phyloP scores from a whole-genome alignment of 495 filamentous ascomycete species.

The Elasticomyces elasticus region DNA sequence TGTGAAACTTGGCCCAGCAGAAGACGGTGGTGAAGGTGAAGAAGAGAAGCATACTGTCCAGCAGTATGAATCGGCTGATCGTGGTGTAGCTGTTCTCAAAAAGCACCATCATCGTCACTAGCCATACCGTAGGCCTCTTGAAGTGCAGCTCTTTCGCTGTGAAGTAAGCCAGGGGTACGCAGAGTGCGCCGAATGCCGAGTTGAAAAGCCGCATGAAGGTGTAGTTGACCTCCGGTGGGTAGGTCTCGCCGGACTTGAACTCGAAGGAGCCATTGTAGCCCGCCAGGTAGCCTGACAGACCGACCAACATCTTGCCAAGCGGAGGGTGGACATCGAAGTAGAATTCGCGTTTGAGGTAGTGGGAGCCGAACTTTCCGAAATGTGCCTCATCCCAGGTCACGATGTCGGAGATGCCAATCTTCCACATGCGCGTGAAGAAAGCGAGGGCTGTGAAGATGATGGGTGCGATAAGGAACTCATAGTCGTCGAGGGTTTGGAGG shows the following conservation, averaged over 20 bases:
- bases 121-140: slow-evolving; percentile 76
- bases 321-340: slow-evolving; percentile 99
- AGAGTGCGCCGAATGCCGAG: slow-evolving; percentile 82
- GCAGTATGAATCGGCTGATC: slow-evolving; percentile 92
- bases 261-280: slow-evolving; percentile 99
- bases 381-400: slow-evolving; percentile 99
- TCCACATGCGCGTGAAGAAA: slow-evolving; percentile 91
- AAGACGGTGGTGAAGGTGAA: slow-evolving; percentile 94
- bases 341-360: slow-evolving; percentile 97
- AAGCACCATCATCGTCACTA: slow-evolving; percentile 91
- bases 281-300: slow-evolving; percentile 86
- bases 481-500: slow-evolving; percentile 58
- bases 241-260: slow-evolving; percentile 96
- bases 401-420: slow-evolving; percentile 88
- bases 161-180: slow-evolving; percentile 88
- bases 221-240: slow-evolving; percentile 88
- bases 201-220: slow-evolving; percentile 99
- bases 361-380: slow-evolving; percentile 98
- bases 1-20: slow-evolving; percentile 94
- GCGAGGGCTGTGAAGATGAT: slow-evolving; percentile 77
- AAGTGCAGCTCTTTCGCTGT: slow-evolving; percentile 86
- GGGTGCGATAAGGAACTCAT: slow-evolving; percentile 81
- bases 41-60: slow-evolving; percentile 96
- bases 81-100: slow-evolving; percentile 99
- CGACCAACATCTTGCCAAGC: slow-evolving; percentile 95